Evolutionary conservation across 225 moss, liverwort and hornwort genomes (phyloP), one percentile per base, ranked within the genome.

Genomic region (Takakia lepidozioides): DNA sequence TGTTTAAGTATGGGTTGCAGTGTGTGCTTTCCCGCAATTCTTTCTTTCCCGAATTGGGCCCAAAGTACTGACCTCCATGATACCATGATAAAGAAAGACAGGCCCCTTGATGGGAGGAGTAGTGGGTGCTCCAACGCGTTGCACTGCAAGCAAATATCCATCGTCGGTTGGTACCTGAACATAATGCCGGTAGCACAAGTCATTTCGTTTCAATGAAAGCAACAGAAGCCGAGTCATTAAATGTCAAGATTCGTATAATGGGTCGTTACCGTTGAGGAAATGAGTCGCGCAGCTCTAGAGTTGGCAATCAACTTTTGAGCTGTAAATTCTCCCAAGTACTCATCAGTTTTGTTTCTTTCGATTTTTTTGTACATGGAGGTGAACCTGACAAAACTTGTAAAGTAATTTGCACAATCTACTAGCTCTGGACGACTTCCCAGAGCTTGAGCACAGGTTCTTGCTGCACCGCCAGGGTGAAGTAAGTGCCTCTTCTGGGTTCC

Each of bases 131-230:
- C 54, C 48, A 56, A 92, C 73, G 38, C 68, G 76, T 46, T 92
- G 92, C 8, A 92, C 34, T 32, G 87, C 92, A 61, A 92, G 71
- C 44, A 87, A 52, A 43, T 66, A 92, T n/a, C 85, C 92, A 56
- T 92, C 92, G 11, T 52, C 28, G 22, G 92, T 92, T 45, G 75
- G 73, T 18, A 80, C 92, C 87, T 91, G 83, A 48, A 74, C n/a
- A n/a, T n/a, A n/a, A n/a, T n/a, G 35, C 49, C 2, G 29, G 4
- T 21, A 23, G 13, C 14, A 2, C 25, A 30, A 11, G 24, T 32
- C 2, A 52, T 38, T 29, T 29, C 19, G 9, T 22, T 8, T n/a
- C n/a, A n/a, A 4, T 17, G 23, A 17, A 8, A 3, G 1, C 1
- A 37, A 16, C n/a, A 9, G 19, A 23, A 32, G 32, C 11, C 32